Conservation (phyloP, 768 basidiomycete species). For the Suillus weaverae region DNA sequence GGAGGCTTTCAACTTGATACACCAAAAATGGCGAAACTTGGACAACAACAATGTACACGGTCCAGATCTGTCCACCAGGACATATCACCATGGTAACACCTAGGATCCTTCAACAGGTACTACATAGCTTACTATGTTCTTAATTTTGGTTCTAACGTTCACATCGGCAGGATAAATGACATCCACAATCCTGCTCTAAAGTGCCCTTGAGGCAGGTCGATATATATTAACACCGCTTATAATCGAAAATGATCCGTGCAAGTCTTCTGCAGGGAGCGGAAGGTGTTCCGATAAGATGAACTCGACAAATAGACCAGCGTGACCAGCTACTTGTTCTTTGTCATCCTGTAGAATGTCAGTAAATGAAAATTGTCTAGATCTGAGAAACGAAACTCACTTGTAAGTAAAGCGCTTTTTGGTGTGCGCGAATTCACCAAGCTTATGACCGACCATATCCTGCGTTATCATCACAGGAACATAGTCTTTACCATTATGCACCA, state of each 20-base stretch:
- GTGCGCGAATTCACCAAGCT: conserved; percentile 91
- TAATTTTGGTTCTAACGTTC: conserved; percentile 6
- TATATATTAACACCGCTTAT: neutral
- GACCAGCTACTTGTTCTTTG: conserved; percentile 42
- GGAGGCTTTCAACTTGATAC: conserved; percentile 6
- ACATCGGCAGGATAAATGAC: neutral
- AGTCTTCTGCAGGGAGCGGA: neutral
- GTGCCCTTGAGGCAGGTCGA: neutral
- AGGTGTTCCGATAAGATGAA: neutral
- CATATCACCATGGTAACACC: conserved; percentile 33
- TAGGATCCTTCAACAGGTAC: neutral
- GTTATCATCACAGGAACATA: conserved; percentile 84
- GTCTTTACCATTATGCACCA: conserved; percentile 93
- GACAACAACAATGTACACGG: conserved; percentile 6
- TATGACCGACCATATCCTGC: conserved; percentile 99
- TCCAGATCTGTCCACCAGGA: conserved; percentile 32
- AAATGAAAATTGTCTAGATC: conserved; percentile 7
- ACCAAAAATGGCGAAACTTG: conserved; percentile 7
- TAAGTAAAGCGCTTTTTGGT: conserved; percentile 87
- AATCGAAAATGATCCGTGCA: neutral
- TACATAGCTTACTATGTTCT: neutral
- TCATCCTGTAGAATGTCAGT: conserved; percentile 29
- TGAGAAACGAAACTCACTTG: conserved; percentile 56
- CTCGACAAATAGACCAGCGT: neutral
- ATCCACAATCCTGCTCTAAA: conserved; percentile 3